A percentile compares a stretch with the other conserved stretches of the same genome.
phyloP scores from a whole-genome alignment of 2,329 filamentous ascomycete species.

The Didymella pomorum region DNA sequence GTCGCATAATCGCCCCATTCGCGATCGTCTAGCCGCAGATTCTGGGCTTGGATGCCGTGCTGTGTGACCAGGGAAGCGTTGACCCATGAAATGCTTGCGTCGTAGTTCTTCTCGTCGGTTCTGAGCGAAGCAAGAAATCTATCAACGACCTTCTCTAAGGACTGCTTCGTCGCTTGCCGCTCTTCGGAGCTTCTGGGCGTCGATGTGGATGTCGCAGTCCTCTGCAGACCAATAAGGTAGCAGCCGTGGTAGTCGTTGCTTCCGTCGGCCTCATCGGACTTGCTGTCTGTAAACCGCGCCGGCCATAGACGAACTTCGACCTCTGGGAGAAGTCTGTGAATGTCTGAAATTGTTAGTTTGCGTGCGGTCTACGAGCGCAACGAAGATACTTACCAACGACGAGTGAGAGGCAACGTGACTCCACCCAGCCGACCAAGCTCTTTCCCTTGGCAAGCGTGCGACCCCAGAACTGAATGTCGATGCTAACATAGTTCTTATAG shows the following conservation, averaged over 20 bases:
- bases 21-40: conserved; percentile 56
- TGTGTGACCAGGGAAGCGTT: conserved; percentile 43
- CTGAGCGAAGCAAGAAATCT: conserved; percentile 49
- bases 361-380: background rate
- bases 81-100: conserved; percentile 47
- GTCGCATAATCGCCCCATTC: conserved; percentile 61
- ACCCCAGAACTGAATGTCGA: conserved; percentile 73
- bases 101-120: conserved; percentile 48
- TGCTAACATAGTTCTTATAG: conserved; percentile 65
- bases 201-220: conserved; percentile 8
- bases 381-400: conserved; percentile 62
- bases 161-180: conserved; percentile 53
- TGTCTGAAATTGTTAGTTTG: conserved; percentile 54
- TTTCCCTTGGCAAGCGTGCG: conserved; percentile 63
- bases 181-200: conserved; percentile 44
- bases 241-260: conserved; percentile 64
- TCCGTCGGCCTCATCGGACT: conserved; percentile 19
- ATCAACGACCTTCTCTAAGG: conserved; percentile 51
- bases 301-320: conserved; percentile 70
- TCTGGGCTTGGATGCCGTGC: conserved; percentile 46
- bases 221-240: conserved; percentile 67
- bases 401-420: conserved; percentile 66
- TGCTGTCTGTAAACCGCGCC: conserved; percentile 59
- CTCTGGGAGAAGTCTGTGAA: conserved; percentile 61
- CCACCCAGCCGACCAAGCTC: conserved; percentile 68